Conservation (phyloP, 805 yeast species). For the Alloascoidea hylecoeti region DNA sequence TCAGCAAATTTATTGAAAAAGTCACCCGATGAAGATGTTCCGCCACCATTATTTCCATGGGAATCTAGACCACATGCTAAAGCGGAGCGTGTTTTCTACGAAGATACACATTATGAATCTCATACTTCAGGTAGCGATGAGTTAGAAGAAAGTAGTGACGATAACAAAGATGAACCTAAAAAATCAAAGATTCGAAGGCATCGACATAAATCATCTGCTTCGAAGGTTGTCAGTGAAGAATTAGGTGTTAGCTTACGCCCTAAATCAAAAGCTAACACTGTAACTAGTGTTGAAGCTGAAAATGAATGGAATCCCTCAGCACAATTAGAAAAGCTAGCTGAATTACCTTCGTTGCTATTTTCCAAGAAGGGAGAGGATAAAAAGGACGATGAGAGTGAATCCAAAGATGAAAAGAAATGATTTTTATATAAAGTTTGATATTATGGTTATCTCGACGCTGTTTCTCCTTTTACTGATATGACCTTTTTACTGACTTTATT, state of each 20-base stretch:
- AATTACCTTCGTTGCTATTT: slow-evolving; percentile 7
- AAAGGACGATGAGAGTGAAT: background rate
- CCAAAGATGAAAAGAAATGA: background rate
- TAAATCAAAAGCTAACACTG: slow-evolving; percentile 4
- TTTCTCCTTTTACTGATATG: too few species aligned
- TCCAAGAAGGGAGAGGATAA: slow-evolving; percentile 1
- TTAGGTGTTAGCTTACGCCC: slow-evolving; percentile 8
- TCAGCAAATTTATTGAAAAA: slow-evolving; percentile 2
- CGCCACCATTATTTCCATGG: slow-evolving; percentile 11
- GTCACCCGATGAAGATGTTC: background rate
- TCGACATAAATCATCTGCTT: slow-evolving; percentile 1
- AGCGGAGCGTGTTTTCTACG: slow-evolving; percentile 8
- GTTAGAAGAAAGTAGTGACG: slow-evolving; percentile 3
- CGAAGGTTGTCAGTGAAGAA: slow-evolving; percentile 7
- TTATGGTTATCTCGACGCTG: too few species aligned
- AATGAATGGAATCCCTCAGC: slow-evolving; percentile 7
- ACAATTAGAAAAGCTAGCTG: slow-evolving; percentile 8
- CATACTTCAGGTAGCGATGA: slow-evolving; percentile 3
- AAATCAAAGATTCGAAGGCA: slow-evolving; percentile 3
- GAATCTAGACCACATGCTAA: slow-evolving; percentile 4
- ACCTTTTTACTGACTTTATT: too few species aligned
- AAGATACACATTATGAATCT: slow-evolving; percentile 4
- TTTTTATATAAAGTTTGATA: too few species aligned
- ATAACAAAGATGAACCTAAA: slow-evolving; percentile 4
- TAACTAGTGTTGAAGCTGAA: slow-evolving; percentile 2